These are phyloP conservation scores for Aspergillus homomorphus DNA, from an alignment of 495 filamentous ascomycete genomes.

Conservation along the genomic window DNA sequence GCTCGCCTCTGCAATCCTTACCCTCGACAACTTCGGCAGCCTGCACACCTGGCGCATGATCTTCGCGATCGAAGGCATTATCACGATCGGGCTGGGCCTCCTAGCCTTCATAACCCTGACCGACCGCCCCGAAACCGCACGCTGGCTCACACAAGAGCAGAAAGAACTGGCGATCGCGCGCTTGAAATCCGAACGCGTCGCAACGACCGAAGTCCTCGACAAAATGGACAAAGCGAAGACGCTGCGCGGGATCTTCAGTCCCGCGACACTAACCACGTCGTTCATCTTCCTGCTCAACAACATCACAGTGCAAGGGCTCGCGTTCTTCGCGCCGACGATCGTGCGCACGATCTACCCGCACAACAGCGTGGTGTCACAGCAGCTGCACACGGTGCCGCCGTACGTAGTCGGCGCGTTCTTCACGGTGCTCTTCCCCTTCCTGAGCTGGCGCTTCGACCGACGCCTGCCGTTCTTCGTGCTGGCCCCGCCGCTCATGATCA, in stretches of 20 bases:
- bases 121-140: slow-evolving; percentile 62
- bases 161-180: slow-evolving; percentile 60
- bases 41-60: slow-evolving; percentile 65
- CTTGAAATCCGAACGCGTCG: slow-evolving; percentile 63
- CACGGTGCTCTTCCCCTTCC: slow-evolving; percentile 56
- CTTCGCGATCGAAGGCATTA: slow-evolving; percentile 74
- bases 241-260: slow-evolving; percentile 48
- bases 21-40: slow-evolving; percentile 41
- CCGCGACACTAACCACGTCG: slow-evolving; percentile 43
- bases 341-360: slow-evolving; percentile 60
- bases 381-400: slow-evolving; percentile 68
- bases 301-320: slow-evolving; percentile 56
- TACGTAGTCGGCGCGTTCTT: slow-evolving; percentile 69
- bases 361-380: slow-evolving; percentile 52
- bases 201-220: slow-evolving; percentile 58
- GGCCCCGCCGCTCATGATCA: slow-evolving; percentile 54
- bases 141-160: slow-evolving; percentile 63
- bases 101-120: slow-evolving; percentile 61
- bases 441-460: slow-evolving; percentile 57
- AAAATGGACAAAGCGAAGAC: slow-evolving; percentile 44
- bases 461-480: slow-evolving; percentile 47
- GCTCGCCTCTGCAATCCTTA: slow-evolving; percentile 57
- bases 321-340: slow-evolving; percentile 71
- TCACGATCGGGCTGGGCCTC: slow-evolving; percentile 57
- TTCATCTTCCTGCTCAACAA: slow-evolving; percentile 55